Evolutionary conservation across 2,329 filamentous ascomycete species (phyloP).

Genomic region (Exophiala calicioides): DNA sequence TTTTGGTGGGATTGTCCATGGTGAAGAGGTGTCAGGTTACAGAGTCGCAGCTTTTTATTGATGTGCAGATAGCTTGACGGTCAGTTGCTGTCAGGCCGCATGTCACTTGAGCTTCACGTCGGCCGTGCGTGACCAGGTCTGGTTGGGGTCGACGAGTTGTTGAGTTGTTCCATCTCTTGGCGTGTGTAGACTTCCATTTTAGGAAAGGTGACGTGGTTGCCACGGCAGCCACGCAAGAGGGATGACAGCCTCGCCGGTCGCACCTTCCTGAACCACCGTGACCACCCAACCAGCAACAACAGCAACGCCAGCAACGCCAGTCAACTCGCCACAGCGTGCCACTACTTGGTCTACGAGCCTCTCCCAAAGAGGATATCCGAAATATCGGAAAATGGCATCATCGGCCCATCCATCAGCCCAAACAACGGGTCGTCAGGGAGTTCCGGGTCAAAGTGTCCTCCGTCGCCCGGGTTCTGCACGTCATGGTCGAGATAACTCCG

Average conservation of each 20-base stretch:
- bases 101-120: no score
- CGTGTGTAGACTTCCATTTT: background rate
- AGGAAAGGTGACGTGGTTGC: slow-evolving; percentile 1
- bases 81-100: background rate
- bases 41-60: no score
- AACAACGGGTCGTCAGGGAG: slow-evolving; percentile 5
- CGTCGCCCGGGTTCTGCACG: background rate
- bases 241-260: slow-evolving; percentile 3
- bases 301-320: no score
- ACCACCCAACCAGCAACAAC: no score
- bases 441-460: background rate
- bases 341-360: no score
- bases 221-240: background rate
- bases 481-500: background rate
- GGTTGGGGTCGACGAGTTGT: no score
- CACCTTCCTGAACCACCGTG: no score
- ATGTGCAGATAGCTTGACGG: background rate
- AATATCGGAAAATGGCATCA: slow-evolving; percentile 2
- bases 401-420: slow-evolving; percentile 5
- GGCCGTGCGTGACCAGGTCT: no score
- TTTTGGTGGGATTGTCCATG: slow-evolving; percentile 28
- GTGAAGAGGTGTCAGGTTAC: slow-evolving; percentile 1
- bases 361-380: slow-evolving; percentile 4
- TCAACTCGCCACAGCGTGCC: no score
- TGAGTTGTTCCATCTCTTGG: background rate